These are phyloP conservation scores for Batrachochytrium dendrobatidis DNA, from an alignment of 371 early-diverging fungal genomes.

Conservation along the genomic window DNA sequence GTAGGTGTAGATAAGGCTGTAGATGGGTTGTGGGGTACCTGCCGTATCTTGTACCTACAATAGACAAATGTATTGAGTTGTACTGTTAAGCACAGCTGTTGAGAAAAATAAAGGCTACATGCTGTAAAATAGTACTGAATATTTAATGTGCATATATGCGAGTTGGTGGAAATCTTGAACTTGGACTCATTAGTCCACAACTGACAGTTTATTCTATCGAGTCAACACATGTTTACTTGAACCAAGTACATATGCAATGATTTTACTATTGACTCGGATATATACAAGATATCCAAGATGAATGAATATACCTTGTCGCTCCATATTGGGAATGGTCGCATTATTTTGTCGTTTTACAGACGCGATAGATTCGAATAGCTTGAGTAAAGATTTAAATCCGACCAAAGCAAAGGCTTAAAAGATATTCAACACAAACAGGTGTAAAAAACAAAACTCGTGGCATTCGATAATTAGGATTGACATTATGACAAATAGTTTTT, in stretches of 20 bases:
- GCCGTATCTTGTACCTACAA: conserved; percentile 29
- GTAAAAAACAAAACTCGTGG: too few relatives aligned
- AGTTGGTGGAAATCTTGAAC: too few relatives aligned
- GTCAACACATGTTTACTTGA: too few relatives aligned
- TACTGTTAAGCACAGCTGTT: neutral
- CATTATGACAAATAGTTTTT: too few relatives aligned
- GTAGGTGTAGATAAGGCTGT: conserved; percentile 36
- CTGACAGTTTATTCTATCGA: too few relatives aligned
- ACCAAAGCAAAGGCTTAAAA: too few relatives aligned
- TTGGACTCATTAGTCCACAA: too few relatives aligned
- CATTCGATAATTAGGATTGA: too few relatives aligned
- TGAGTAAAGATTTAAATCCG: neutral
- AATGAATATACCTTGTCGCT: conserved; percentile 1
- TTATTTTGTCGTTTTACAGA: neutral
- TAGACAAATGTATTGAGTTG: neutral
- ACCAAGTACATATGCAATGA: too few relatives aligned
- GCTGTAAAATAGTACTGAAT: neutral
- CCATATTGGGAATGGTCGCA: conserved; percentile 3
- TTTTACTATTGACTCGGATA: neutral
- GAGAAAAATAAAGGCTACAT: neutral
- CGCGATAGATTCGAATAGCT: neutral
- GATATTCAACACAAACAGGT: too few relatives aligned
- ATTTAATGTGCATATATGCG: neutral
- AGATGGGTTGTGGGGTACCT: conserved; percentile 36
- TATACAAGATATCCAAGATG: neutral